These are phyloP conservation scores for Alternaria postmessia DNA, from an alignment of 2,329 filamentous ascomycete genomes.

Conservation along the genomic window DNA sequence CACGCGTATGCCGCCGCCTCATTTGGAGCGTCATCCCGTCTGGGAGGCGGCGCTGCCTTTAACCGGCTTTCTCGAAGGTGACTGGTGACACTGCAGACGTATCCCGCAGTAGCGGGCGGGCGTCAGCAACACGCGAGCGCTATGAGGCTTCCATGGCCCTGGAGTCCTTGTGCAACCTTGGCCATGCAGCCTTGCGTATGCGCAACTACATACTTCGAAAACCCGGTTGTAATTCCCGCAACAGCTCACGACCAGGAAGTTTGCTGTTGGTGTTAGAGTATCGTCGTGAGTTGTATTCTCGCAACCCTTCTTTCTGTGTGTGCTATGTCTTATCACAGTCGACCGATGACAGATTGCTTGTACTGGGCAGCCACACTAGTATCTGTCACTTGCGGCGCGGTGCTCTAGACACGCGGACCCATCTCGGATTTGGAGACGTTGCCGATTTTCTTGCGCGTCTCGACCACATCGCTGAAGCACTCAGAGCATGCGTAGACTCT, in stretches of 20 bases:
- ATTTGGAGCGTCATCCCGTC: conserved; percentile 9
- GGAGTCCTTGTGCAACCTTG: conserved; percentile 12
- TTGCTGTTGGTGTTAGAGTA: not conserved
- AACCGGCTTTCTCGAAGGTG: conserved; percentile 17
- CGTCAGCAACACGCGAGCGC: conserved; percentile 11
- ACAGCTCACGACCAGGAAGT: not conserved
- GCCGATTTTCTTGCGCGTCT: conserved; percentile 11
- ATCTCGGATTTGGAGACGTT: conserved; percentile 5
- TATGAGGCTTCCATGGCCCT: conserved; percentile 19
- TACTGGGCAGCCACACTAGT: conserved; percentile 3
- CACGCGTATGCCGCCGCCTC: conserved; percentile 3
- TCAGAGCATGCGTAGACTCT: conserved; percentile 6
- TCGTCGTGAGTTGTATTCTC: not conserved
- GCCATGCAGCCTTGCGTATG: conserved; percentile 28
- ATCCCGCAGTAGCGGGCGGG: conserved; percentile 5
- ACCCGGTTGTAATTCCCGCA: conserved; percentile 2
- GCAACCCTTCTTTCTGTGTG: not conserved
- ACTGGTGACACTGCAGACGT: conserved; percentile 10
- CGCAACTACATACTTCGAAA: conserved; percentile 10
- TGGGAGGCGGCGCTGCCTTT: conserved; percentile 4
- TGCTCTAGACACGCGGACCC: conserved; percentile 7
- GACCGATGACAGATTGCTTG: conserved; percentile 6
- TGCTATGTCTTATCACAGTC: not conserved
- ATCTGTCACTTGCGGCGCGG: conserved; percentile 10
- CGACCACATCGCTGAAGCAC: conserved; percentile 1